These are phyloP conservation scores for Blastocystis sp. DNA, from an alignment of 352 stramenopile species.

Conservation along the genomic window DNA sequence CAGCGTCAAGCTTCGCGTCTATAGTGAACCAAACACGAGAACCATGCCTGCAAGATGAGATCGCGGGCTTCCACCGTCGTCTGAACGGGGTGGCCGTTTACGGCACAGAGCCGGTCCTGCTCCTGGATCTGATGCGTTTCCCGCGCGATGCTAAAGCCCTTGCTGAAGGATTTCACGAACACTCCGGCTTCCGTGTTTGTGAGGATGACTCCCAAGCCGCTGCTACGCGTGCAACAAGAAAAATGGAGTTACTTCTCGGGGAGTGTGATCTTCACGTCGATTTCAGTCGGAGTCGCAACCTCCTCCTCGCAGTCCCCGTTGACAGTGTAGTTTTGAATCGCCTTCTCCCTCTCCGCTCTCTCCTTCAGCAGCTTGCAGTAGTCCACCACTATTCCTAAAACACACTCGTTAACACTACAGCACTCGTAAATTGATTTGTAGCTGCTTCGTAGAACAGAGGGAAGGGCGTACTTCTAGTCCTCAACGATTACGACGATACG, in stretches of 20 bases:
- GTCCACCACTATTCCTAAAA: constrained; percentile 33
- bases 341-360: neutral
- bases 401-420: neutral
- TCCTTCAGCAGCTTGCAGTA: constrained; percentile 41
- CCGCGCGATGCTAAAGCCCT: neutral
- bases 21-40: neutral
- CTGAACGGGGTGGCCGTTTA: neutral
- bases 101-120: constrained; percentile 5
- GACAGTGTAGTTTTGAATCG: neutral
- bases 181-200: neutral
- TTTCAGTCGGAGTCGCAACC: neutral
- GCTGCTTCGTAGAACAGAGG: neutral
- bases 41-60: neutral
- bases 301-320: constrained; percentile 25
- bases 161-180: constrained; percentile 52
- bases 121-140: constrained; percentile 4
- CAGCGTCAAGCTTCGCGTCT: constrained; percentile 16
- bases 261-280: neutral
- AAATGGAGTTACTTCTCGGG: neutral
- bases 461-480: constrained; percentile 25
- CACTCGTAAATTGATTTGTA: constrained; percentile 52
- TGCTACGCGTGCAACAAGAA: neutral
- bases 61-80: constrained; percentile 28
- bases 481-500: neutral
- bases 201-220: constrained; percentile 14